Conservation (phyloP, 768 basidiomycete genomes). For the Tulasnella sp. region DNA sequence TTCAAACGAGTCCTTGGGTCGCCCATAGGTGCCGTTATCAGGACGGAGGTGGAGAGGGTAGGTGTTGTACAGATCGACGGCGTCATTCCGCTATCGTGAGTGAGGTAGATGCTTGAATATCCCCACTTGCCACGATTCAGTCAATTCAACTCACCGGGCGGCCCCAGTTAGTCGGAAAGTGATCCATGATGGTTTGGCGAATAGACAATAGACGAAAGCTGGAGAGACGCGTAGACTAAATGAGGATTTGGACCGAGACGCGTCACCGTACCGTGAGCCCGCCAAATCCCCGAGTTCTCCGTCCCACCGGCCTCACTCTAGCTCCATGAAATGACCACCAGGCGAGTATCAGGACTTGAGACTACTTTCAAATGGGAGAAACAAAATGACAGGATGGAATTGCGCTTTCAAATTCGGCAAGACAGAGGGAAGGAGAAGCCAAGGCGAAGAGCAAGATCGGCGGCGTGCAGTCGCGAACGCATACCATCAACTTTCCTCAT, state of each 20-base stretch:
- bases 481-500: too few relatives aligned
- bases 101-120: not conserved
- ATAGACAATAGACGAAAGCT: not conserved
- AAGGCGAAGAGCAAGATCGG: not conserved
- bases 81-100: conserved; percentile 60
- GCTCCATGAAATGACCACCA: not conserved
- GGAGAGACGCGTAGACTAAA: not conserved
- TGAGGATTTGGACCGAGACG: conserved; percentile 5
- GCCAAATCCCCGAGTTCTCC: not conserved
- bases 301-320: not conserved
- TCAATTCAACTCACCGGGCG: conserved; percentile 55
- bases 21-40: conserved; percentile 37
- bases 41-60: conserved; percentile 68
- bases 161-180: conserved; percentile 82
- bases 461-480: not conserved
- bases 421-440: not conserved
- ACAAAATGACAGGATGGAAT: not conserved
- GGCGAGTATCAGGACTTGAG: too few relatives aligned
- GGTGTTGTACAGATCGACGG: conserved; percentile 69
- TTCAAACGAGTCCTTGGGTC: conserved; percentile 53
- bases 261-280: conserved; percentile 12
- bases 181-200: conserved; percentile 55
- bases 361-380: too few relatives aligned
- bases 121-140: not conserved
- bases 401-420: not conserved